A percentile compares a stretch with the other conserved stretches of the same genome.
phyloP scores from a whole-genome alignment of 2,329 filamentous ascomycete species.

The Harringtonia lauricola region DNA sequence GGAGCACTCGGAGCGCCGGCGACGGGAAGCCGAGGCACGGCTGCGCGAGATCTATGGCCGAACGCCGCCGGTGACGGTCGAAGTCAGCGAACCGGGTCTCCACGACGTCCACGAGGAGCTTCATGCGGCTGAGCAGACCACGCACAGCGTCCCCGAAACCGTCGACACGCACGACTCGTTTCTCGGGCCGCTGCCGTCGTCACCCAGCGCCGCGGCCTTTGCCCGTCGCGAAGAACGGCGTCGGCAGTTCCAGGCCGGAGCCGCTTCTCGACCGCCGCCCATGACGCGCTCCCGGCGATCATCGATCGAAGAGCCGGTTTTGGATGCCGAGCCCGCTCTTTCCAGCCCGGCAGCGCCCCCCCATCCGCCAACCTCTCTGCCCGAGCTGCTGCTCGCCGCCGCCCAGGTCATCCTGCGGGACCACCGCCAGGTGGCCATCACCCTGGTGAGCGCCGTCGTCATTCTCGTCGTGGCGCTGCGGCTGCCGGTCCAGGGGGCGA shows the following conservation, averaged over 20 bases:
- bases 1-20: slow-evolving; percentile 20
- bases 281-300: too few relatives aligned
- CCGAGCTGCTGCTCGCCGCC: slow-evolving; percentile 42
- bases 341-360: not conserved
- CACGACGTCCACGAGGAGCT: not conserved
- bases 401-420: slow-evolving; percentile 43
- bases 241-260: not conserved
- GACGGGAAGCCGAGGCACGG: slow-evolving; percentile 35
- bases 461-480: slow-evolving; percentile 34
- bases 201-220: slow-evolving; percentile 17
- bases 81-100: not conserved
- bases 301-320: too few relatives aligned
- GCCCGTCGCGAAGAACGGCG: slow-evolving; percentile 20
- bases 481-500: too few relatives aligned
- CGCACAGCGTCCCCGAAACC: slow-evolving; percentile 3
- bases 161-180: slow-evolving; percentile 10
- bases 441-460: slow-evolving; percentile 40
- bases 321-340: too few relatives aligned
- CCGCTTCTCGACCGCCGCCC: too few relatives aligned
- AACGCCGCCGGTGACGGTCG: slow-evolving; percentile 8
- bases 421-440: slow-evolving; percentile 48
- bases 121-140: too few relatives aligned
- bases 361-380: slow-evolving; percentile 35
- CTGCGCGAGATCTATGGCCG: slow-evolving; percentile 43
- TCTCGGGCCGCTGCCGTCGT: slow-evolving; percentile 16